Percentiles rank a stretch among this genome's conserved stretches.
Conservation (phyloP, 2,329 filamentous ascomycete genomes). For the Trematosphaeria pertusa region DNA sequence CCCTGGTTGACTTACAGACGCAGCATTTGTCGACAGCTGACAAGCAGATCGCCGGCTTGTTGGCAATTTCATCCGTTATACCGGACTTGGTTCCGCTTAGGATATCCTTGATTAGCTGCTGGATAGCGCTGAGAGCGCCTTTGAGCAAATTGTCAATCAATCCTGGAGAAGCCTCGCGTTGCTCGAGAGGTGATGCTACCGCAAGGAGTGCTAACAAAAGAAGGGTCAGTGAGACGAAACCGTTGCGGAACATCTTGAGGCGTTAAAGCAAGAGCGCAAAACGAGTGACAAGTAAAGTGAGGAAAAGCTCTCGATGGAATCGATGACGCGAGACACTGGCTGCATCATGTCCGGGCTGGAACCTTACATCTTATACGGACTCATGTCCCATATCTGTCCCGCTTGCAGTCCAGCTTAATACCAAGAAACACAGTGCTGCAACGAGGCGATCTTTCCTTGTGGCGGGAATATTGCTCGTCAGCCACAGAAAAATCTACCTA, state of each 20-base stretch:
- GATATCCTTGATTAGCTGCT: slow-evolving; percentile 37
- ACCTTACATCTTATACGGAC: not conserved
- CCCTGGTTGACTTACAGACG: slow-evolving; percentile 35
- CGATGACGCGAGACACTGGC: not conserved
- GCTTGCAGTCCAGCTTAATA: not conserved
- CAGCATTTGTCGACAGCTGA: slow-evolving; percentile 37
- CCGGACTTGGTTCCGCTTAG: slow-evolving; percentile 34
- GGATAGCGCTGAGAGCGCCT: slow-evolving; percentile 23
- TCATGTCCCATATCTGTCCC: not conserved
- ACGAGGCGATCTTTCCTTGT: not conserved
- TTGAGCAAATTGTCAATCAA: slow-evolving; percentile 33
- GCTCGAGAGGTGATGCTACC: slow-evolving; percentile 29
- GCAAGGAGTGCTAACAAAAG: slow-evolving; percentile 22
- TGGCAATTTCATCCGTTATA: slow-evolving; percentile 26
- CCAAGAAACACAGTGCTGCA: not conserved
- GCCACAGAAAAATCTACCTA: not conserved
- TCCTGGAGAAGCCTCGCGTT: slow-evolving; percentile 26
- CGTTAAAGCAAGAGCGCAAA: not conserved
- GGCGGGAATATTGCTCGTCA: not conserved
- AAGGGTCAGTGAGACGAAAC: slow-evolving; percentile 22
- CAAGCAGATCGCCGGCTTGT: slow-evolving; percentile 30
- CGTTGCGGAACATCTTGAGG: slow-evolving; percentile 27
- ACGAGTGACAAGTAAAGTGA: not conserved
- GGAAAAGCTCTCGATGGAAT: not conserved
- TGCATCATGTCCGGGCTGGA: not conserved